Evolutionary conservation across 371 early-diverging fungal genomes (phyloP).

Genomic region (Encephalitozoon romaleae): DNA sequence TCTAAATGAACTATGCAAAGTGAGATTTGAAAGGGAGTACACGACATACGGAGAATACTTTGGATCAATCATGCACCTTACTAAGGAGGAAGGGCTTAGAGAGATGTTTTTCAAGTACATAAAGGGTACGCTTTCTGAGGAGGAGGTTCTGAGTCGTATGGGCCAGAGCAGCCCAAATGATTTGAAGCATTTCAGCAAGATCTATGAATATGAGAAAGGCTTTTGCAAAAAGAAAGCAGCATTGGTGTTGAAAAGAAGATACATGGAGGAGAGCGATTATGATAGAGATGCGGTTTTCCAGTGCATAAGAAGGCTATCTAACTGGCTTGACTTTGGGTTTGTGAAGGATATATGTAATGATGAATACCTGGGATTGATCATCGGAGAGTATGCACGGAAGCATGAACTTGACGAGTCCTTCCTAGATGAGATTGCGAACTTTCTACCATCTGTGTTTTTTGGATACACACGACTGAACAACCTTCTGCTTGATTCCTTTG

Average conservation of each 20-base stretch:
- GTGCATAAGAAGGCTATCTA: background rate
- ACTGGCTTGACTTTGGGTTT: background rate
- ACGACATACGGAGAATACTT: background rate
- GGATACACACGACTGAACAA: background rate
- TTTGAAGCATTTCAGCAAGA: background rate
- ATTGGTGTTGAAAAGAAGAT: background rate
- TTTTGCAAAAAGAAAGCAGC: background rate
- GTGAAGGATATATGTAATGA: background rate
- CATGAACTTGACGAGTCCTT: background rate
- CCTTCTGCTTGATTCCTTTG: background rate
- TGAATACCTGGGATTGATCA: background rate
- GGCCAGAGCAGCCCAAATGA: background rate
- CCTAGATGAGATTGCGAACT: background rate
- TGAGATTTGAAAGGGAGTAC: background rate
- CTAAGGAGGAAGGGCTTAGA: background rate
- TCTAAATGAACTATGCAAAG: background rate
- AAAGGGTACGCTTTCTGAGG: background rate
- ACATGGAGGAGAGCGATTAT: background rate
- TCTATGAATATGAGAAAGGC: background rate
- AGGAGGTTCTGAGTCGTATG: background rate
- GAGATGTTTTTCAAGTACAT: background rate
- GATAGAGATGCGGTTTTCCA: background rate
- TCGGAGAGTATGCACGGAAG: slow-evolving; percentile 5
- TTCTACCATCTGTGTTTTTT: background rate
- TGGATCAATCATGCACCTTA: background rate